phyloP scores from a whole-genome alignment of 768 basidiomycete species.

The Lactarius trivialis region DNA sequence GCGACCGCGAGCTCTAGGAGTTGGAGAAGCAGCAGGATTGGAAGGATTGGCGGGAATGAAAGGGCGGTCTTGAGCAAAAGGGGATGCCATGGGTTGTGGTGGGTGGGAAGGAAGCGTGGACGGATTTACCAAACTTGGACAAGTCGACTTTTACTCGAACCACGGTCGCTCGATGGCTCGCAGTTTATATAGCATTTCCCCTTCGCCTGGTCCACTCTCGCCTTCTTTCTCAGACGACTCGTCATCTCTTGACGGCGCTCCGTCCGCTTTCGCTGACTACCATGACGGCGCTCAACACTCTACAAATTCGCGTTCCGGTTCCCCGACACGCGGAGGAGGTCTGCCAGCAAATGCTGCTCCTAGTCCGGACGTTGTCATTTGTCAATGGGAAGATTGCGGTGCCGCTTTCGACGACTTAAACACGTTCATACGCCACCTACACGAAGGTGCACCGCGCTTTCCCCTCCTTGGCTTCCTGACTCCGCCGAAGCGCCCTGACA shows the following conservation, averaged over 20 bases:
- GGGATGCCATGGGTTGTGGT: not conserved
- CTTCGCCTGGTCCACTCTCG: conserved; percentile 38
- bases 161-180: conserved; percentile 25
- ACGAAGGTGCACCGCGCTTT: conserved; percentile 50
- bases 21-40: conserved; percentile 5
- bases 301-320: conserved; percentile 33
- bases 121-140: not conserved
- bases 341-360: conserved; percentile 20
- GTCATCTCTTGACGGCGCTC: conserved; percentile 24
- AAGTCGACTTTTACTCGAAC: not conserved
- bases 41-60: conserved; percentile 20
- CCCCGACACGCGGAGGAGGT: conserved; percentile 31
- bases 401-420: conserved; percentile 64
- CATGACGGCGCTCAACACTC: conserved; percentile 26
- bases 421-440: conserved; percentile 77
- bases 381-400: conserved; percentile 82
- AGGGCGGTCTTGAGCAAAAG: conserved; percentile 8
- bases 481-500: conserved; percentile 19
- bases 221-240: conserved; percentile 32
- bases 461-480: not conserved
- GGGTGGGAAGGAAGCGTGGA: not conserved
- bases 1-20: conserved; percentile 1
- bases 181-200: conserved; percentile 34
- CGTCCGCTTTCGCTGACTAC: conserved; percentile 13
- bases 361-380: conserved; percentile 54